phyloP scores from a whole-genome alignment of 2,329 filamentous ascomycete genomes.

The Aspergillus sp. region DNA sequence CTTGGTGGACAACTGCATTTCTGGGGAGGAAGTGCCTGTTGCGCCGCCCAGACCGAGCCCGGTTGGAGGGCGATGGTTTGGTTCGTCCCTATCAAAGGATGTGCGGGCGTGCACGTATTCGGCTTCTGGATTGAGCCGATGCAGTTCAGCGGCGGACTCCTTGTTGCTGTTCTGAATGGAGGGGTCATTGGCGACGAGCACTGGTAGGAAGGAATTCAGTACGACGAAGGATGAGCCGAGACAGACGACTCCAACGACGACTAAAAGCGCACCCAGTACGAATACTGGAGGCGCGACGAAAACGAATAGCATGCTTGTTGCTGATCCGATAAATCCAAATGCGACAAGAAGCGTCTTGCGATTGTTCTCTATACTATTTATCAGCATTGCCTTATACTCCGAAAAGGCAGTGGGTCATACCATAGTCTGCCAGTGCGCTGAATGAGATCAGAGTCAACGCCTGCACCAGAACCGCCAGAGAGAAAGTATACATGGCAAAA shows the following conservation, averaged over 20 bases:
- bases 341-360: constrained; percentile 78
- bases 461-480: constrained; percentile 81
- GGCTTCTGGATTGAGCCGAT: constrained; percentile 21
- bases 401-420: constrained; percentile 44
- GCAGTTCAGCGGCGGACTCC: constrained; percentile 27
- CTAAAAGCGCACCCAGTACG: constrained; percentile 73
- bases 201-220: constrained; percentile 84
- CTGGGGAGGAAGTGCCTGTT: constrained; percentile 49
- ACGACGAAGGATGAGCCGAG: constrained; percentile 90
- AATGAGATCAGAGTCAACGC: constrained; percentile 79
- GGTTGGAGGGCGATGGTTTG: constrained; percentile 1
- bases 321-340: constrained; percentile 77
- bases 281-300: constrained; percentile 75
- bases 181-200: constrained; percentile 81
- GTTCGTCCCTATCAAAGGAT: constrained; percentile 20
- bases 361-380: constrained; percentile 43
- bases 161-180: constrained; percentile 39
- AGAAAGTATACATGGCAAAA: constrained; percentile 69
- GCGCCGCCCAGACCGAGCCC: not conserved
- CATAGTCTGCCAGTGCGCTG: constrained; percentile 70
- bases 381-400: not conserved
- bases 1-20: constrained; percentile 77
- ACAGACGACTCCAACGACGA: constrained; percentile 83
- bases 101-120: constrained; percentile 15
- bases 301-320: constrained; percentile 83